Base-by-base conservation (phyloP, 495 filamentous ascomycete genomes). In the Articulospora tetracladia region DNA sequence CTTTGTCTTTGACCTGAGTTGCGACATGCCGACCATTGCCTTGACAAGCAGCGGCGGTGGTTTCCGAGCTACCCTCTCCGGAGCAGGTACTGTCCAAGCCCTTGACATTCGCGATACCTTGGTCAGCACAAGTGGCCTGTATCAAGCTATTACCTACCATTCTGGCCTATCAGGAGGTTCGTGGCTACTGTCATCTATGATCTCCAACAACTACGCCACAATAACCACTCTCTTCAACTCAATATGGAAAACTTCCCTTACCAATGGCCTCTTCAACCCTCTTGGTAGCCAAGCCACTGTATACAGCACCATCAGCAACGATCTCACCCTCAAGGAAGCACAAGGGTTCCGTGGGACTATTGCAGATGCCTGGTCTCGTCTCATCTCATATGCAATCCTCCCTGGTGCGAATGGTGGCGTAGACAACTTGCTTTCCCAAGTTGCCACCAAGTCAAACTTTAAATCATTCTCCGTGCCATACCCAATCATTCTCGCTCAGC, bases 191-290 rank as follows among this genome's bases (percentile, higher is more conserved):
- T n/a, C 58, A 0, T 63, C 60, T 0, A 55, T 63, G 23, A 17
- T 56, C 1, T 6, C 34, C 10, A 27, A 54, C 39, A 58, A 63
- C 41, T 56, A 50, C 34, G 52, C 59, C 8, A 61, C 59, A 1
- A 53, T 39, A 15, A 53, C 47, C 44, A 53, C 3, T 17, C 8
- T 44, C 39, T 15, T 44, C 11, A 44, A 44, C 11, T 44, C 59
- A 4, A 67, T 58, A 25, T 79, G 76, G 77, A 65, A 68, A 30
- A 27, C 61, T 23, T 65, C 70, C 1, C 73, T 77, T 58, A 53
- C 66, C 13, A 66, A 76, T 30, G 61, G 62, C 25, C 51, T 70
- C 0, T 60, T 74, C 11, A 41, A 62, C 23, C 73, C 74, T 2
- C 54, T 41, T 7, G 62, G 36, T 26, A 32, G 15, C 34, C 34